A percentile compares a stretch with the other conserved stretches of the same genome.
Evolutionary conservation across 768 basidiomycete genomes (phyloP).

Genomic region (Lentinula sp.): DNA sequence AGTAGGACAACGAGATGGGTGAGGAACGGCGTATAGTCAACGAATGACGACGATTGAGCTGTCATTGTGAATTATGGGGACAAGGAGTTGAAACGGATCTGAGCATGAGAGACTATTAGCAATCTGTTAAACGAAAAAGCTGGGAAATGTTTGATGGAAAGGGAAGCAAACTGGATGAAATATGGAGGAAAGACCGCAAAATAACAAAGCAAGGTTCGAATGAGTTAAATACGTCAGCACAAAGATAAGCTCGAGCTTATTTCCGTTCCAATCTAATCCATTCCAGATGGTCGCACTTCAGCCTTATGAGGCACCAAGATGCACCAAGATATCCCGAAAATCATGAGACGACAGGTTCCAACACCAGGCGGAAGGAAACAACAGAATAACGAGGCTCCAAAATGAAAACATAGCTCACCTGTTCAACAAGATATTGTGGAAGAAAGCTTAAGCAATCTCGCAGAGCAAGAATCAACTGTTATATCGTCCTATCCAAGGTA

Average conservation of each 20-base stretch:
- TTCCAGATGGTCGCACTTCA: background rate
- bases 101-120: background rate
- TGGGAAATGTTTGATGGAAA: background rate
- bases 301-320: too few relatives aligned
- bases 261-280: background rate
- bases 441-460: background rate
- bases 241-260: background rate
- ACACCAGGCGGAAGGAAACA: background rate
- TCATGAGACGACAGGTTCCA: background rate
- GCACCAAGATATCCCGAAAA: background rate
- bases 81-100: background rate
- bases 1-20: constrained; percentile 2
- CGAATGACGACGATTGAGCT: background rate
- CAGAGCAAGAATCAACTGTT: background rate
- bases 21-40: constrained; percentile 1
- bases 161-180: background rate
- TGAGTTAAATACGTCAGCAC: background rate
- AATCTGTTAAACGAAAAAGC: too few relatives aligned
- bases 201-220: background rate
- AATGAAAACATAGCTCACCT: background rate
- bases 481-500: background rate
- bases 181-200: background rate
- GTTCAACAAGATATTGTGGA: background rate
- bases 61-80: background rate
- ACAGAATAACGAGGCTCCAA: background rate